phyloP scores from a whole-genome alignment of 306 rosid species.

The Glycyrrhiza uralensis region DNA sequence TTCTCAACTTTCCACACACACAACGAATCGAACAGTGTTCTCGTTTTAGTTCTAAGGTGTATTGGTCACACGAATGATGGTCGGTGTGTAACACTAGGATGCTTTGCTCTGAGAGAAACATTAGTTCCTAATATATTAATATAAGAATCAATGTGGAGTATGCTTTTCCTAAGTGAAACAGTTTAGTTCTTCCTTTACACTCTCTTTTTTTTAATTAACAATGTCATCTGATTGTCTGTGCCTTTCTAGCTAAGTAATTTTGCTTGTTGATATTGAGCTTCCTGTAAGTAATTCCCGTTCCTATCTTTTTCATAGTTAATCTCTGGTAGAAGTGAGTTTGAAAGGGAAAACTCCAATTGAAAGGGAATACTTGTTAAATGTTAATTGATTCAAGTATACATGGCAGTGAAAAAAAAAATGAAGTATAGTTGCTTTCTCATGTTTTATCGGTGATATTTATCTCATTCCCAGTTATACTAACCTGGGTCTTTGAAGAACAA shows the following conservation, averaged over 20 bases:
- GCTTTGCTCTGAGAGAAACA: neutral
- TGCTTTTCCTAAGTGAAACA: constrained; percentile 21
- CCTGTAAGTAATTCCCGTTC: neutral
- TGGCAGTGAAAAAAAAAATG: neutral
- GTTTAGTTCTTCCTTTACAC: constrained; percentile 14
- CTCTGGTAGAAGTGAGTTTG: constrained; percentile 6
- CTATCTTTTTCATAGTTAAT: neutral
- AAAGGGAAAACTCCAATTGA: constrained; percentile 5
- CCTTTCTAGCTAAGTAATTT: neutral
- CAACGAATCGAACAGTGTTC: constrained; percentile 29
- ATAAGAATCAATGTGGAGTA: constrained; percentile 5
- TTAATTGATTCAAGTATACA: neutral
- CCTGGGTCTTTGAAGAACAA: neutral
- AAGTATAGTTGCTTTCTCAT: neutral
- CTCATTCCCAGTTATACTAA: neutral
- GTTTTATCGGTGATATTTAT: neutral
- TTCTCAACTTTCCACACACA: constrained; percentile 28
- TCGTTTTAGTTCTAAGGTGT: constrained; percentile 1
- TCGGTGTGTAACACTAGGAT: constrained; percentile 12
- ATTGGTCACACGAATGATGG: neutral
- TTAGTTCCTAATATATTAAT: neutral
- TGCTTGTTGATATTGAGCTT: neutral
- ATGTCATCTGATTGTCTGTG: neutral
- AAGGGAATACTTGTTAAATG: neutral
- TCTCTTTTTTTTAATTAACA: neutral